Evolutionary conservation across 176 grass and related monocot species (phyloP).

Genomic region (Elaeis guineensis): DNA sequence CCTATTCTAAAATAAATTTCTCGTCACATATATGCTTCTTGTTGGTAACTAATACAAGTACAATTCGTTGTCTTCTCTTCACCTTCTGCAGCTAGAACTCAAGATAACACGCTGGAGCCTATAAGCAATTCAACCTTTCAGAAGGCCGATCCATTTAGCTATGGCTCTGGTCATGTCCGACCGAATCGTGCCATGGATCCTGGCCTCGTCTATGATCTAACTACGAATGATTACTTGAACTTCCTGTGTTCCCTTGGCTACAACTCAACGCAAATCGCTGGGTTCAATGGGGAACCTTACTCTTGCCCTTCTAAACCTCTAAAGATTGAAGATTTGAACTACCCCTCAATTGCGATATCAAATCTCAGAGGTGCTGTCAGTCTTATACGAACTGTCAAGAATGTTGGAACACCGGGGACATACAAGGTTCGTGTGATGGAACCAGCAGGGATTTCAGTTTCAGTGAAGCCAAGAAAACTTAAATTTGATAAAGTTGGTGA

Average conservation of each 20-base stretch:
- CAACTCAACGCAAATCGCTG: conserved; percentile 55
- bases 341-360: conserved; percentile 67
- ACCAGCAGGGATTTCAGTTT: conserved; percentile 55
- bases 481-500: conserved; percentile 41
- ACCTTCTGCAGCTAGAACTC: conserved; percentile 44
- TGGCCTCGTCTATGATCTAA: conserved; percentile 75
- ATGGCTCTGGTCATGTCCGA: conserved; percentile 73
- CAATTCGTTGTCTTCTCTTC: not conserved
- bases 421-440: conserved; percentile 37
- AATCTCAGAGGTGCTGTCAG: conserved; percentile 32
- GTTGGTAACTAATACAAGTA: too few relatives aligned
- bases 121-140: conserved; percentile 61
- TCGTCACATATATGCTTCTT: too few relatives aligned
- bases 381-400: conserved; percentile 54
- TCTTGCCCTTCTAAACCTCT: conserved; percentile 26
- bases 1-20: too few relatives aligned
- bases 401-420: conserved; percentile 39
- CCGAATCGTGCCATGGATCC: conserved; percentile 73
- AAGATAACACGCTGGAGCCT: conserved; percentile 44
- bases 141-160: conserved; percentile 65
- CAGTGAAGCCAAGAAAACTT: conserved; percentile 50
- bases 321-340: conserved; percentile 68
- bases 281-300: conserved; percentile 27
- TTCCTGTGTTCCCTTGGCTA: conserved; percentile 80
- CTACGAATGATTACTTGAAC: conserved; percentile 49